Conservation (phyloP, 768 basidiomycete species). For the Pisolithus marmoratus region DNA sequence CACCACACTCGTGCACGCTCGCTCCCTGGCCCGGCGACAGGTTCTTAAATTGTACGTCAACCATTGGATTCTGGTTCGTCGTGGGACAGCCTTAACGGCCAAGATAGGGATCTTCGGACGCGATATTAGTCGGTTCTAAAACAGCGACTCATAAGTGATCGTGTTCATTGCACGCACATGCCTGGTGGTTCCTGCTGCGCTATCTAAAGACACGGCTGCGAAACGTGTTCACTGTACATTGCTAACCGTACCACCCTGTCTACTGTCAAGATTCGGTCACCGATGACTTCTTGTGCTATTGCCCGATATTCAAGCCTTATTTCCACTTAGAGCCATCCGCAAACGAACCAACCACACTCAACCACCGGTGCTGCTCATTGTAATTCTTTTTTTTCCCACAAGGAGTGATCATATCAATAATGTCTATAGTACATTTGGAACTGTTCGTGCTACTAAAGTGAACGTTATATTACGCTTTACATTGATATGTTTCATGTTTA, state of each 20-base stretch:
- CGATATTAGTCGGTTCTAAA: conserved; percentile 64
- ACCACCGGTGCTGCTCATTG: too few species aligned
- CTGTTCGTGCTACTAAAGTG: too few species aligned
- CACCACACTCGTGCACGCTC: not conserved
- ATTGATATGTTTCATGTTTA: not conserved
- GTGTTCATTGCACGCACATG: not conserved
- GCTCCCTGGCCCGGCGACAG: conserved; percentile 23
- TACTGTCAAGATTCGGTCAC: too few species aligned
- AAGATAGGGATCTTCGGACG: conserved; percentile 66
- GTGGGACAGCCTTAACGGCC: conserved; percentile 3
- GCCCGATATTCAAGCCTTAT: too few species aligned
- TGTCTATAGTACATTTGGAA: too few species aligned
- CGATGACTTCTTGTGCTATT: too few species aligned
- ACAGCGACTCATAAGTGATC: not conserved
- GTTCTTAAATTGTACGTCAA: conserved; percentile 61
- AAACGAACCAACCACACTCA: too few species aligned
- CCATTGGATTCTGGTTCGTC: not conserved
- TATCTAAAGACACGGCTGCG: not conserved
- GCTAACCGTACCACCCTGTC: too few species aligned
- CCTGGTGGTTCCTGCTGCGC: not conserved
- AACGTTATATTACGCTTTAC: too few species aligned
- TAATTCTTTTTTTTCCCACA: too few species aligned
- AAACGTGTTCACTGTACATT: not conserved
- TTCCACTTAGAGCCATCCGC: too few species aligned
- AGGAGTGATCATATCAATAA: too few species aligned